Evolutionary conservation across 2,329 filamentous ascomycete genomes (phyloP).

Genomic region (Cladosporium sp.): DNA sequence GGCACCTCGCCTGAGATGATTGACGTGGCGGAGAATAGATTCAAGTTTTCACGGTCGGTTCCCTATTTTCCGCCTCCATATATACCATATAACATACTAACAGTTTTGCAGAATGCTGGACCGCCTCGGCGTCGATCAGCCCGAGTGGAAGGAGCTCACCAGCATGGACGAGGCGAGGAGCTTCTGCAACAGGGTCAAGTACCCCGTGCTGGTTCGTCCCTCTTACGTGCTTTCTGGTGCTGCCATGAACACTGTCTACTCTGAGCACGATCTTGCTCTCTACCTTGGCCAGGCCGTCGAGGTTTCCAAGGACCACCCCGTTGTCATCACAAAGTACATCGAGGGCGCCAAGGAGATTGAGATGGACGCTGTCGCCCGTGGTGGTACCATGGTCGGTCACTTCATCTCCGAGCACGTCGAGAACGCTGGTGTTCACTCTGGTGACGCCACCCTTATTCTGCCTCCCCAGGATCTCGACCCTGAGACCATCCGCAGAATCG

Average conservation of each 20-base stretch:
- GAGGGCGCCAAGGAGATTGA: slow-evolving; percentile 99
- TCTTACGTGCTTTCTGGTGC: slow-evolving; percentile 97
- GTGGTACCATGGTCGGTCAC: slow-evolving; percentile 87
- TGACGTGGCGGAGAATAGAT: slow-evolving; percentile 93
- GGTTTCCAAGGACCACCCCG: slow-evolving; percentile 91
- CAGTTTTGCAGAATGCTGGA: slow-evolving; percentile 74
- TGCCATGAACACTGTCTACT: slow-evolving; percentile 99
- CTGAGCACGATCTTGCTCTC: slow-evolving; percentile 82
- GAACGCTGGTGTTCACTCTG: slow-evolving; percentile 97
- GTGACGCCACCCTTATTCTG: slow-evolving; percentile 91
- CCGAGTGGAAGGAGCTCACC: slow-evolving; percentile 95
- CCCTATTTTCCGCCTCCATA: too few species aligned
- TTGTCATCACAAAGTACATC: slow-evolving; percentile 99
- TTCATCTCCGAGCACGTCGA: slow-evolving; percentile 99
- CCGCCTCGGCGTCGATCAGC: slow-evolving; percentile 90
- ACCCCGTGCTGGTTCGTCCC: slow-evolving; percentile 91
- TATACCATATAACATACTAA: too few species aligned
- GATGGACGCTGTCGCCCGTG: slow-evolving; percentile 95
- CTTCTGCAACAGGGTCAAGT: slow-evolving; percentile 86
- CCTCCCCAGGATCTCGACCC: slow-evolving; percentile 89
- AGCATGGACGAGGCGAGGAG: slow-evolving; percentile 85
- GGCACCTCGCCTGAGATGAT: slow-evolving; percentile 99
- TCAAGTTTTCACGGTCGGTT: slow-evolving; percentile 89
- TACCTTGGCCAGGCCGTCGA: slow-evolving; percentile 90
- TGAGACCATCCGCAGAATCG: slow-evolving; percentile 87